A percentile compares a stretch with the other conserved stretches of the same genome.
Evolutionary conservation across 2,329 filamentous ascomycete genomes (phyloP).

Genomic region (Diaporthe humulicola): DNA sequence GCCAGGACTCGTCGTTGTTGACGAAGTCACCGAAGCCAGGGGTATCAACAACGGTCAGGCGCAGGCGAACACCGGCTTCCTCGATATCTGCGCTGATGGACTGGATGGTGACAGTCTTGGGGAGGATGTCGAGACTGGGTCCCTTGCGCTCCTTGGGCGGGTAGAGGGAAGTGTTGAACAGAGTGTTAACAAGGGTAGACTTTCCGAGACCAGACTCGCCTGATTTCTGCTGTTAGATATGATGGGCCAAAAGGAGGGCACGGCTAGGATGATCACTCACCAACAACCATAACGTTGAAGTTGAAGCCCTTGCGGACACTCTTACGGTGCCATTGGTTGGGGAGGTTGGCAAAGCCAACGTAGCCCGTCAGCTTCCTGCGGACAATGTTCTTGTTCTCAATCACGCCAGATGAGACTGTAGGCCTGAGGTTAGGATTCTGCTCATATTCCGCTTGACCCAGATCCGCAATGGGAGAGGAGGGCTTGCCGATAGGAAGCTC

Average conservation of each 20-base stretch:
- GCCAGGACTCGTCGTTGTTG: constrained; percentile 99
- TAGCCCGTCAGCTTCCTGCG: constrained; percentile 98
- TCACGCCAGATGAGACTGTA: constrained; percentile 60
- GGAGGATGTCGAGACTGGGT: constrained; percentile 96
- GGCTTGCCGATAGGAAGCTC: constrained; percentile 54
- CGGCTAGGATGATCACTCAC: constrained; percentile 66
- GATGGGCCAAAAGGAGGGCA: background rate
- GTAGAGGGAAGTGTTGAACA: constrained; percentile 99
- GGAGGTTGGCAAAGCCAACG: constrained; percentile 97
- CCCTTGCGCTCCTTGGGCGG: constrained; percentile 98
- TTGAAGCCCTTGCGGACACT: constrained; percentile 99
- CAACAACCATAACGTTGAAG: constrained; percentile 99
- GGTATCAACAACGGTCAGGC: constrained; percentile 96
- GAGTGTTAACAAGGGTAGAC: constrained; percentile 98
- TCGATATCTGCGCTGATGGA: constrained; percentile 97
- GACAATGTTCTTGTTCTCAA: constrained; percentile 93
- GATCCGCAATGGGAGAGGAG: constrained; percentile 46
- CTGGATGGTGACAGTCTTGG: constrained; percentile 96
- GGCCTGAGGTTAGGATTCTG: constrained; percentile 54
- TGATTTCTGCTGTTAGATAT: constrained; percentile 53
- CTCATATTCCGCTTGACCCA: constrained; percentile 49
- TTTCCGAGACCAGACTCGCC: constrained; percentile 99
- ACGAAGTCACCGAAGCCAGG: constrained; percentile 99
- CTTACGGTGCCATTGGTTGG: constrained; percentile 99
- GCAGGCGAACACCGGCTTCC: constrained; percentile 96